Conservation (phyloP, 345 rosid genomes). For the Citrus unshiu region DNA sequence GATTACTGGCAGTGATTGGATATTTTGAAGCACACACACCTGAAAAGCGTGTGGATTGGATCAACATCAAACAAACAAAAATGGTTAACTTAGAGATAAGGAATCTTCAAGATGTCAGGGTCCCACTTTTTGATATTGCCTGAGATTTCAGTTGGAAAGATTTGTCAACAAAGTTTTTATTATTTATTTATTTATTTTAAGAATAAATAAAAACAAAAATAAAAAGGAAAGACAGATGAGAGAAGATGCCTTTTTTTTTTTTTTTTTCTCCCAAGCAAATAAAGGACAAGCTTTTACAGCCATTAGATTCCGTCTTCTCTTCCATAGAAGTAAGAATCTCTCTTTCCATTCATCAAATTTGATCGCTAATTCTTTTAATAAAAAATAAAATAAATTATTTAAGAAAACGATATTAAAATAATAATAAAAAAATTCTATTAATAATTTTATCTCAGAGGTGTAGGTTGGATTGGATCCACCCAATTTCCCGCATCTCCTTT, state of each 20-base stretch:
- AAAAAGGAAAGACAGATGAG: neutral
- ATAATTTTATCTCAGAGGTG: slow-evolving; percentile 12
- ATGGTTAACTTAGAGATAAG: slow-evolving; percentile 22
- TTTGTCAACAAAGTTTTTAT: too few relatives aligned
- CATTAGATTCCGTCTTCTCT: slow-evolving; percentile 39
- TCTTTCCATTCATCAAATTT: neutral
- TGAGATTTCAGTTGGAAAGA: slow-evolving; percentile 6
- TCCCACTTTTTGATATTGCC: slow-evolving; percentile 17
- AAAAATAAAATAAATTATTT: too few relatives aligned
- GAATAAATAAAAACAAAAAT: neutral
- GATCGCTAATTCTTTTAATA: neutral
- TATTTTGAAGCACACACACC: neutral
- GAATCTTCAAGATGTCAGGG: slow-evolving; percentile 35
- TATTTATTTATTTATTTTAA: too few relatives aligned
- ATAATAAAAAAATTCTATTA: neutral
- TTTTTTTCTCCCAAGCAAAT: neutral
- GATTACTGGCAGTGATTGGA: neutral
- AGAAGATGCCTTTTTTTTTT: slow-evolving; percentile 9
- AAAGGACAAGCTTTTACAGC: slow-evolving; percentile 41
- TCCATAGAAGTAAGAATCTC: slow-evolving; percentile 33
- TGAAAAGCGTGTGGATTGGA: neutral
- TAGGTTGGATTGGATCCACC: slow-evolving; percentile 30
- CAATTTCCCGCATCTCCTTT: slow-evolving; percentile 47
- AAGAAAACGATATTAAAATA: too few relatives aligned
- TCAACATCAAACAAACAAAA: neutral